Evolutionary conservation across 2,329 filamentous ascomycete species (phyloP), one percentile per base, ranked within the genome.

Genomic region (Pseudomassariella vexata): DNA sequence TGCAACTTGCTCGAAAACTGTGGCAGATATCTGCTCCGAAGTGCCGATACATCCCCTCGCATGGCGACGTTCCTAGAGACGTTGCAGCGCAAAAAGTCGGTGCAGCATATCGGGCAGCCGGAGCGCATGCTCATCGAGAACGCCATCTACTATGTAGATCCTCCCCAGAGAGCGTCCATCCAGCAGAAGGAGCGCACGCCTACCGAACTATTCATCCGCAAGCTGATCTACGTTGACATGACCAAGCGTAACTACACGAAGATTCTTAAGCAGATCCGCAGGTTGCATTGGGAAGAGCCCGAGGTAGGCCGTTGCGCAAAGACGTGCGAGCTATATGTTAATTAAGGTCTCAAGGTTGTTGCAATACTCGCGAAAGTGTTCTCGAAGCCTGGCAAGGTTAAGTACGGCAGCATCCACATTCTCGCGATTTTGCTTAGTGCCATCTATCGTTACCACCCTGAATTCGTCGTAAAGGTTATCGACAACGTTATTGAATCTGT

Each of bases 71-170:
- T 98, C 56, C 63, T 98, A 16, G 92, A 98, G 58, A 98, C 89
- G 0, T 67, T 98, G 10, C 86, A 94, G 53, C 82, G 92, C 36
- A 98, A 98, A 66, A 98, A 98, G 62, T 79, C 85, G 6, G 89
- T 92, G 6, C 88, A 95, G 53, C 89, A 96, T 53, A 81, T 98
- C 36, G 90, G 89, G 10, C 87, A 95, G 49, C 87, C 94, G 47
- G 92, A 98, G 60, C 83, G 89, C 23, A 96, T 98, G 89, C 76
- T 96, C 19, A 92, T 98, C 36, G 92, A 98, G 57, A 98, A 98
- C 53, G 92, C 92, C 4, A 79, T 95, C 36, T 98, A 98, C 60
- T 96, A 95, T 47, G 92, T 98, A 35, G 92, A 96, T 49, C 92
- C 92, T 10, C 94, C 92, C 0, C 83, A 94, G 54, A 79, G 92